phyloP scores from a whole-genome alignment of 2,329 filamentous ascomycete genomes.

The Fusarium mundagurra region DNA sequence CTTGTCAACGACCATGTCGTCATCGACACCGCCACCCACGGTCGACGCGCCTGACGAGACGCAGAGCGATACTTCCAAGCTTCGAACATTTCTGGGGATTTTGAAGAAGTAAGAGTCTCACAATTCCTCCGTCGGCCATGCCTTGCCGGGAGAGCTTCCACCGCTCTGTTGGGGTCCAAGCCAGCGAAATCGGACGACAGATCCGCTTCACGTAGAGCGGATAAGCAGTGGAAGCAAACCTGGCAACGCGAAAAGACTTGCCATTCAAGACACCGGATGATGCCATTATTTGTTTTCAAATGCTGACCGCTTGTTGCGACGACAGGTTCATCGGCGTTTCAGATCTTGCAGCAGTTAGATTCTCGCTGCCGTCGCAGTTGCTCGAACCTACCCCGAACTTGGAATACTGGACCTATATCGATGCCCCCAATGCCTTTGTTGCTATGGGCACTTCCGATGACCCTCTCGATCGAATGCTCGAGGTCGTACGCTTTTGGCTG shows the following conservation, averaged over 20 bases:
- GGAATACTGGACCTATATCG: conserved; percentile 99
- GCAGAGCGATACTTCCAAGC: conserved; percentile 84
- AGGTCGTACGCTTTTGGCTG: conserved; percentile 96
- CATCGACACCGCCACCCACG: conserved; percentile 48
- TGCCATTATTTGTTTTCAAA: background rate
- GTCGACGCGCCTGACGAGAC: conserved; percentile 54
- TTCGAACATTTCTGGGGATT: conserved; percentile 88
- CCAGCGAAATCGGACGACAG: conserved; percentile 29
- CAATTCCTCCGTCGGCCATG: background rate
- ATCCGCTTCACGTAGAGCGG: conserved; percentile 20
- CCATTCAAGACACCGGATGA: conserved; percentile 8
- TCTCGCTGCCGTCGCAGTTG: conserved; percentile 94
- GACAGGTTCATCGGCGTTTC: conserved; percentile 91
- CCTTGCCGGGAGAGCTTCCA: conserved; percentile 27
- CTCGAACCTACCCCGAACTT: conserved; percentile 96
- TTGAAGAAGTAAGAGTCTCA: conserved; percentile 77
- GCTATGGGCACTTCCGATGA: conserved; percentile 90
- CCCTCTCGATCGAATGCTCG: conserved; percentile 90
- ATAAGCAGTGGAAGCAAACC: conserved; percentile 23
- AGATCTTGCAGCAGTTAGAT: conserved; percentile 94
- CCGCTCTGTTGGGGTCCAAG: conserved; percentile 15
- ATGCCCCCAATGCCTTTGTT: conserved; percentile 89
- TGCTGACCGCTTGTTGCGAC: conserved; percentile 43
- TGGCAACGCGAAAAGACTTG: background rate
- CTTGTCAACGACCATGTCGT: conserved; percentile 49